Evolutionary conservation across 805 yeast species (phyloP).

Genomic region (Cyberlindnera galapagoensis): DNA sequence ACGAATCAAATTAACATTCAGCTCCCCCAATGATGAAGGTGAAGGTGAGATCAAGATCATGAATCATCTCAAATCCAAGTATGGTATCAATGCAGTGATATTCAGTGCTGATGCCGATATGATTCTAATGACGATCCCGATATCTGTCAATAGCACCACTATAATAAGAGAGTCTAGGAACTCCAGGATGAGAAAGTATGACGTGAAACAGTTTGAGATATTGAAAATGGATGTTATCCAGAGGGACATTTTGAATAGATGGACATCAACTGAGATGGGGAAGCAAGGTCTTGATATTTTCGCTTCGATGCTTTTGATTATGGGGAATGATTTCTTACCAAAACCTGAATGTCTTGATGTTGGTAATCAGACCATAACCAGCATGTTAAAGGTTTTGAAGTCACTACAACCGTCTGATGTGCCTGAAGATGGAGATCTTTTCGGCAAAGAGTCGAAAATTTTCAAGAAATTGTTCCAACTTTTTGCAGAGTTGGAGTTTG

Average conservation of each 20-base stretch:
- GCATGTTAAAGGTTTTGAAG: no score
- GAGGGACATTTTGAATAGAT: no score
- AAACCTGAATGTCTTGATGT: conserved; percentile 84
- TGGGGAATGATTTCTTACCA: conserved; percentile 96
- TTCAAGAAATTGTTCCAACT: conserved; percentile 36
- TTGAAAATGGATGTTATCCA: conserved; percentile 49
- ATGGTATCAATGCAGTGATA: conserved; percentile 49
- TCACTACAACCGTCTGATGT: no score
- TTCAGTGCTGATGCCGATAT: conserved; percentile 94
- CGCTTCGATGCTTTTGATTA: no score
- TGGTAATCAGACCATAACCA: no score
- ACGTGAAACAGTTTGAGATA: conserved; percentile 59
- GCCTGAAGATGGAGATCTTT: no score
- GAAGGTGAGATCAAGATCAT: conserved; percentile 97
- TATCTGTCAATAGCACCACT: conserved; percentile 82
- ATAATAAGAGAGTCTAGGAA: conserved; percentile 60
- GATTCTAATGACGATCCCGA: conserved; percentile 78
- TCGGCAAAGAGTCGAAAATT: no score
- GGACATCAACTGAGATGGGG: no score
- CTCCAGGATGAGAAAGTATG: conserved; percentile 53
- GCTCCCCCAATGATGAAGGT: conserved; percentile 57
- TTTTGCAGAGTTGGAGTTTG: conserved; percentile 4
- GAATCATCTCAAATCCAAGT: conserved; percentile 72
- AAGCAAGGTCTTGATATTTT: no score
- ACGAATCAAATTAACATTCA: neutral